Conservation (phyloP, 257 asterid species). For the Vinca minor region DNA sequence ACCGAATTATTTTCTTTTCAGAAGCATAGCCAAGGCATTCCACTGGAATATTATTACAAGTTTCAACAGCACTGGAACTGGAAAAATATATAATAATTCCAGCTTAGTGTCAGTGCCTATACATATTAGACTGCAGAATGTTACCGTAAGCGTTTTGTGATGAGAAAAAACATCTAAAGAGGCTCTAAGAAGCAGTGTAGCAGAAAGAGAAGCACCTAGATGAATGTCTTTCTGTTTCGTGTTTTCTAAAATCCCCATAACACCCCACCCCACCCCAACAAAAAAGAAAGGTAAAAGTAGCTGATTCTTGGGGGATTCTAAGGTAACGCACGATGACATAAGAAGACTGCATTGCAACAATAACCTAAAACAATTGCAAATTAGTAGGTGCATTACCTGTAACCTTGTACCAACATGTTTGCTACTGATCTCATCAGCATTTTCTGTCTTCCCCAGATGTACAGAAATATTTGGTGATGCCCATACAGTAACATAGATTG, state of each 20-base stretch:
- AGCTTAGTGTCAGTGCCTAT: background rate
- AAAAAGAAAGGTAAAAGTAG: background rate
- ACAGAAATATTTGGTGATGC: constrained; percentile 69
- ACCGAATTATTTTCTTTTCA: background rate
- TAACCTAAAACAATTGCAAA: background rate
- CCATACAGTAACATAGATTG: constrained; percentile 79
- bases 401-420: constrained; percentile 77
- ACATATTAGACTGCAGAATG: background rate
- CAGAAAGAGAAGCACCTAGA: background rate
- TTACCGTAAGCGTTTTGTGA: background rate
- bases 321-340: too few relatives aligned
- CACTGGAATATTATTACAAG: background rate
- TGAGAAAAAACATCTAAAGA: background rate
- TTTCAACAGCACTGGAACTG: background rate
- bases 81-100: background rate
- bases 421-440: constrained; percentile 65
- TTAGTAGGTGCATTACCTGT: constrained; percentile 52
- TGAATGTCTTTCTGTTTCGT: background rate
- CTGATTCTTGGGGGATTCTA: too few relatives aligned
- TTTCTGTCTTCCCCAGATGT: constrained; percentile 81
- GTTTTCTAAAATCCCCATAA: background rate
- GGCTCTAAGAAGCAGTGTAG: background rate
- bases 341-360: background rate
- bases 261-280: background rate
- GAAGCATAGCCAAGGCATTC: background rate